A percentile compares a stretch with the other conserved stretches of the same genome.
Conservation (phyloP, 225 moss, liverwort and hornwort genomes). For the Lunularia cruciata region DNA sequence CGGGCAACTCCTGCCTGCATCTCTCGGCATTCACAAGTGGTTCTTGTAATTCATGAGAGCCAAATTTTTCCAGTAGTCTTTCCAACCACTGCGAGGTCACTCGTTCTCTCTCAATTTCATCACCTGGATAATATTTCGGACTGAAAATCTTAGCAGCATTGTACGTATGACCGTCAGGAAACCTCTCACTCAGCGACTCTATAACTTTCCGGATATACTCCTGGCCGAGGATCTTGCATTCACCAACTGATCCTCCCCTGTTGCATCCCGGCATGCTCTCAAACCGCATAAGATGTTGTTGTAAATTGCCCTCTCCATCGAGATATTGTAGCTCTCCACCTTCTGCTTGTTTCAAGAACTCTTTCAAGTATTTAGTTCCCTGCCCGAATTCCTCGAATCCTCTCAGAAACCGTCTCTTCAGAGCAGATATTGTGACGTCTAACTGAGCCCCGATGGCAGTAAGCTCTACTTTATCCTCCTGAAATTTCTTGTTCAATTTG, state of each 20-base stretch:
- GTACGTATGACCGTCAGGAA: conserved; percentile 24
- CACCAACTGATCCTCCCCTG: conserved; percentile 29
- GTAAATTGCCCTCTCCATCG: conserved; percentile 27
- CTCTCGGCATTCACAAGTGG: conserved; percentile 28
- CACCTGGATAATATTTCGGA: conserved; percentile 26
- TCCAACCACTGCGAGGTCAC: conserved; percentile 32
- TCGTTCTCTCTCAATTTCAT: conserved; percentile 26
- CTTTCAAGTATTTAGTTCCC: conserved; percentile 30
- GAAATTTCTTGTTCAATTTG: conserved; percentile 35
- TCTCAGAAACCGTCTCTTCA: conserved; percentile 29
- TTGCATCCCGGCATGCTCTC: conserved; percentile 30
- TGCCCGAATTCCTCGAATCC: conserved; percentile 30
- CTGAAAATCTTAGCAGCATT: conserved; percentile 31
- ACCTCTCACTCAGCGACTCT: conserved; percentile 26
- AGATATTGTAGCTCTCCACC: conserved; percentile 28
- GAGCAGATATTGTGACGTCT: conserved; percentile 28
- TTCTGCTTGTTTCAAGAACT: conserved; percentile 28
- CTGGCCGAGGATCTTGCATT: conserved; percentile 32
- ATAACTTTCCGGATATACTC: conserved; percentile 26
- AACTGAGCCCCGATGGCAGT: conserved; percentile 26
- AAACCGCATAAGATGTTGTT: conserved; percentile 23
- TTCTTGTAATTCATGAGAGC: conserved; percentile 19
- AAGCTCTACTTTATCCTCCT: conserved; percentile 35
- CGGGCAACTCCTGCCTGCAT: conserved; percentile 28
- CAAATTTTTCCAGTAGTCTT: conserved; percentile 28